These are phyloP conservation scores for Actinomortierella ambigua DNA, from an alignment of 371 early-diverging fungal species.

Conservation along the genomic window DNA sequence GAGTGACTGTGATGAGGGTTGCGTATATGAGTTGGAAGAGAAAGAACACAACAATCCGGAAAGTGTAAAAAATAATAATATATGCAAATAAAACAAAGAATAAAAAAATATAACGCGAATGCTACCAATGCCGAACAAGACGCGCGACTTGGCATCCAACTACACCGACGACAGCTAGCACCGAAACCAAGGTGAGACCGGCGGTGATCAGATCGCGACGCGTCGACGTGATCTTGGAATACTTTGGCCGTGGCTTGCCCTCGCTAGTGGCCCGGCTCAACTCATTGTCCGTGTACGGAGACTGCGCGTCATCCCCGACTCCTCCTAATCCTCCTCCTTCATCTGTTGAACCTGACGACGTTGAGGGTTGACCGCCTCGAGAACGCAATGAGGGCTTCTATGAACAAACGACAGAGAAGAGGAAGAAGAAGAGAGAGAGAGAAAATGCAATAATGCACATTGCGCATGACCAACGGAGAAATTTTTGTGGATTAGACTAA, in stretches of 20 bases:
- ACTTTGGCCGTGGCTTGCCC: slow-evolving; percentile 17
- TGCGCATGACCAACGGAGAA: too few species aligned
- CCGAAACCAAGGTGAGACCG: slow-evolving; percentile 38
- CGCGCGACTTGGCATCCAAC: slow-evolving; percentile 37
- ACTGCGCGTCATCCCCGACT: too few species aligned
- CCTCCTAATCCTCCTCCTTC: slow-evolving; percentile 12
- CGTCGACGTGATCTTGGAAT: slow-evolving; percentile 42
- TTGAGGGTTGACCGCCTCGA: slow-evolving; percentile 6
- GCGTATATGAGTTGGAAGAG: too few species aligned
- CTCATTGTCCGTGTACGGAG: slow-evolving; percentile 23
- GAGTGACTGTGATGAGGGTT: too few species aligned
- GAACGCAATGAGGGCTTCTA: slow-evolving; percentile 27
- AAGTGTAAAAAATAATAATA: neutral
- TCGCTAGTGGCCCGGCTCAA: slow-evolving; percentile 28
- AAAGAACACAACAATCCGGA: too few species aligned
- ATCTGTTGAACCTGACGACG: slow-evolving; percentile 19
- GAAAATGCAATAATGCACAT: too few species aligned
- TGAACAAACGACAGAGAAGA: too few species aligned
- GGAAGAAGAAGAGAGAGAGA: too few species aligned
- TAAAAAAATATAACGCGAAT: neutral
- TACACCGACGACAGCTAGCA: slow-evolving; percentile 34
- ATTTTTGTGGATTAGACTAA: too few species aligned
- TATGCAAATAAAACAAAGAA: neutral
- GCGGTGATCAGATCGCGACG: slow-evolving; percentile 36
- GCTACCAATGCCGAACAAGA: slow-evolving; percentile 13